These are phyloP conservation scores for Fusarium avenaceum DNA, from an alignment of 2,329 filamentous ascomycete genomes.

Conservation along the genomic window DNA sequence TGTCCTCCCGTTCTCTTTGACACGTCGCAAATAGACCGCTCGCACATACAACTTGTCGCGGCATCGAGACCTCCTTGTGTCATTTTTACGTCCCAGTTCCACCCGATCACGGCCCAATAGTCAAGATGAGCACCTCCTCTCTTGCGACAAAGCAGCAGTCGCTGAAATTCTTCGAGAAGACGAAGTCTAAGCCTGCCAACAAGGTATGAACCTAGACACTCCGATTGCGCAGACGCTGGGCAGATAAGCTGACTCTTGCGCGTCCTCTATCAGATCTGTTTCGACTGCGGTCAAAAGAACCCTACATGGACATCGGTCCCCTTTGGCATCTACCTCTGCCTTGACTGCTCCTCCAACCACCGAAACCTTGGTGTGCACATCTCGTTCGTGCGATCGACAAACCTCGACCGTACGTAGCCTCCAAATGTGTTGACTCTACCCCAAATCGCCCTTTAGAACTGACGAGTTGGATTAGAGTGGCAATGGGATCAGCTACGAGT, in stretches of 20 bases:
- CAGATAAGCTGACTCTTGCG: conserved; percentile 24
- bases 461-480: conserved; percentile 73
- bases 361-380: conserved; percentile 98
- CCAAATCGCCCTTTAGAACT: conserved; percentile 30
- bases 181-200: conserved; percentile 94
- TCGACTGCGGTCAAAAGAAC: conserved; percentile 97
- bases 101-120: conserved; percentile 37
- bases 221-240: neutral
- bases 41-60: conserved; percentile 11
- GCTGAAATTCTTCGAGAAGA: conserved; percentile 96
- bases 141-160: conserved; percentile 93
- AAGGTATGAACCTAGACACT: conserved; percentile 72
- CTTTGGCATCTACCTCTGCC: conserved; percentile 96
- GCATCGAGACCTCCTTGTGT: conserved; percentile 11
- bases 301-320: conserved; percentile 98
- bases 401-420: conserved; percentile 87
- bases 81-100: conserved; percentile 18
- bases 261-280: conserved; percentile 79
- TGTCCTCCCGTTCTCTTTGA: conserved; percentile 32
- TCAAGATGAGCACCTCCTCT: conserved; percentile 71
- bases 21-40: conserved; percentile 33
- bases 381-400: conserved; percentile 98
- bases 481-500: conserved; percentile 98
- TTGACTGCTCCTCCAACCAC: conserved; percentile 97
- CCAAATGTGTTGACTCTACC: conserved; percentile 3